Conservation (phyloP, 179 eudicot species). For the Actinidia arguta region DNA sequence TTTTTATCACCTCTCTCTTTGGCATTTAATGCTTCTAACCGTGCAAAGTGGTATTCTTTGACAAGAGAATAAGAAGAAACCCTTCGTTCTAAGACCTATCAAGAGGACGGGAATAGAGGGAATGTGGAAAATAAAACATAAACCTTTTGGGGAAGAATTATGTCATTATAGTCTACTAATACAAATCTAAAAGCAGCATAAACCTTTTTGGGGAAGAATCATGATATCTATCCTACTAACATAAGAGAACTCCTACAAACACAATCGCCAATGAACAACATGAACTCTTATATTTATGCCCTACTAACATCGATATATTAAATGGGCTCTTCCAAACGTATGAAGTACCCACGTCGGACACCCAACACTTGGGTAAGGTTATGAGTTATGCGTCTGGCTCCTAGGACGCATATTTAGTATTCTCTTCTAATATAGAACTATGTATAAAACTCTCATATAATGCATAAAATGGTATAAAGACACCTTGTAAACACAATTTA, state of each 20-base stretch:
- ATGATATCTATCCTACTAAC: background rate
- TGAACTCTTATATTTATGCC: too few relatives aligned
- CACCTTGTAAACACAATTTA: too few relatives aligned
- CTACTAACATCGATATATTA: too few relatives aligned
- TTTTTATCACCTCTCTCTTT: slow-evolving; percentile 81
- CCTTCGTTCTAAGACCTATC: slow-evolving; percentile 65
- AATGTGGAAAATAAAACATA: background rate
- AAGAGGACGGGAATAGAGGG: slow-evolving; percentile 1
- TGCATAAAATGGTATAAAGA: too few relatives aligned
- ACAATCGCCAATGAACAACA: slow-evolving; percentile 1
- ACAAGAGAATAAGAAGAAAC: slow-evolving; percentile 57
- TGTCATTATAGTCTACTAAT: background rate
- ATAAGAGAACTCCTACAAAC: slow-evolving; percentile 3
- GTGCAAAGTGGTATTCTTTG: slow-evolving; percentile 76
- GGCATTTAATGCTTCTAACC: slow-evolving; percentile 76
- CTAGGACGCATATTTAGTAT: too few relatives aligned
- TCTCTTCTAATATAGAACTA: too few relatives aligned
- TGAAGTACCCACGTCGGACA: too few relatives aligned
- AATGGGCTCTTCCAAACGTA: too few relatives aligned
- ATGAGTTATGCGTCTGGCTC: too few relatives aligned
- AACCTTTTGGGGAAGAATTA: background rate
- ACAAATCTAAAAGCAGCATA: slow-evolving; percentile 5
- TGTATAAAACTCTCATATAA: too few relatives aligned
- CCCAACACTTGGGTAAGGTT: too few relatives aligned
- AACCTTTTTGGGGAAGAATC: background rate